phyloP scores from a whole-genome alignment of 768 basidiomycete genomes.

The Boletus pseudopeckii region DNA sequence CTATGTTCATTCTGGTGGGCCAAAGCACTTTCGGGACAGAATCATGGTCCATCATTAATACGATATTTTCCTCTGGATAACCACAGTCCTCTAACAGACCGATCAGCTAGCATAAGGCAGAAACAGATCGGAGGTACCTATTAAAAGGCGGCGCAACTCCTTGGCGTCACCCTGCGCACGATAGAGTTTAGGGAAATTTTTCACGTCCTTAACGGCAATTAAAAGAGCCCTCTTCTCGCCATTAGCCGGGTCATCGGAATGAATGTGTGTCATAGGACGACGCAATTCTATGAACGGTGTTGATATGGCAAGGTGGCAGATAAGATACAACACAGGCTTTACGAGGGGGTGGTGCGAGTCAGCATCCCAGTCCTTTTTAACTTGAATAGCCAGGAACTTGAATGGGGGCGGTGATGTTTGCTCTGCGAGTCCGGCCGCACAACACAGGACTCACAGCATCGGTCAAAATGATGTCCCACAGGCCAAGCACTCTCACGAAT shows the following conservation, averaged over 20 bases:
- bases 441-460: slow-evolving; percentile 14
- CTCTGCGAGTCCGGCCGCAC: not conserved
- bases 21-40: slow-evolving; percentile 25
- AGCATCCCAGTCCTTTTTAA: not conserved
- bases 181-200: not conserved
- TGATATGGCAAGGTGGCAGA: not conserved
- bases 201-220: slow-evolving; percentile 16
- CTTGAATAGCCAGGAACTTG: too few relatives aligned
- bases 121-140: slow-evolving; percentile 14
- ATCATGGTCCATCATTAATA: slow-evolving; percentile 40
- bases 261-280: slow-evolving; percentile 4
- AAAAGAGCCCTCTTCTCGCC: slow-evolving; percentile 23
- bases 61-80: slow-evolving; percentile 40
- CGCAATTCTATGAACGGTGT: not conserved
- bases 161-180: slow-evolving; percentile 18
- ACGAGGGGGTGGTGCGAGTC: not conserved
- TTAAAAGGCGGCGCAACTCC: slow-evolving; percentile 16
- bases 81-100: slow-evolving; percentile 32
- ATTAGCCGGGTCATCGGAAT: not conserved
- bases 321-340: slow-evolving; percentile 8
- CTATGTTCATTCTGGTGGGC: slow-evolving; percentile 47
- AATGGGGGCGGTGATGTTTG: not conserved
- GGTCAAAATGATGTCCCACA: not conserved
- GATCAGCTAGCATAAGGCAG: not conserved
- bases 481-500: not conserved